These are phyloP conservation scores for Noccaea caerulescens DNA, from an alignment of 345 rosid species.

Conservation along the genomic window DNA sequence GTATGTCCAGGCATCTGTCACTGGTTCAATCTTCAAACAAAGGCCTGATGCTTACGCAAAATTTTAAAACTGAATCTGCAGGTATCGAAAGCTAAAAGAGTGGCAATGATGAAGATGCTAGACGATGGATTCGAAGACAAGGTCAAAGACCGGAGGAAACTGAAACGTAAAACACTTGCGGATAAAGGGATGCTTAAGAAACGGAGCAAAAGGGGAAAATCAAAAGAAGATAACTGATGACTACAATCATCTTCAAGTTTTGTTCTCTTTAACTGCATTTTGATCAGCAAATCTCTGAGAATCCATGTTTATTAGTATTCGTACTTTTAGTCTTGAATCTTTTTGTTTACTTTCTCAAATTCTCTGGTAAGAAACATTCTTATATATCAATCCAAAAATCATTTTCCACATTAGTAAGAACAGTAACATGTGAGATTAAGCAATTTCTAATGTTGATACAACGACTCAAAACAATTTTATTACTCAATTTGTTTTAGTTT, in stretches of 20 bases:
- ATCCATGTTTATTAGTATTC: conserved; percentile 14
- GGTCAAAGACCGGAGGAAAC: conserved; percentile 68
- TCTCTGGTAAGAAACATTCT: neutral
- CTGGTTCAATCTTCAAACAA: neutral
- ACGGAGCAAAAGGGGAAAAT: conserved; percentile 38
- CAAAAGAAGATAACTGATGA: conserved; percentile 42
- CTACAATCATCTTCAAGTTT: conserved; percentile 33
- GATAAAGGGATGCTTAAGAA: conserved; percentile 70
- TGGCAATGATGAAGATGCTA: conserved; percentile 83
- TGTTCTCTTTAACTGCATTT: conserved; percentile 29
- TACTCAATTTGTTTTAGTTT: conserved; percentile 13
- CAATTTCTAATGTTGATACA: conserved; percentile 1
- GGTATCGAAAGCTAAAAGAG: conserved; percentile 89
- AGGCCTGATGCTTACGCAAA: conserved; percentile 14
- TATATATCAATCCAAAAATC: neutral
- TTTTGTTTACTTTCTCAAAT: neutral
- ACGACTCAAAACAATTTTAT: conserved; percentile 31
- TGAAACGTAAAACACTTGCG: conserved; percentile 60
- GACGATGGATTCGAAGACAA: conserved; percentile 91
- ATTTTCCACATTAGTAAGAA: conserved; percentile 6
- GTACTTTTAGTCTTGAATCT: conserved; percentile 10
- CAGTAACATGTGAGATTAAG: conserved; percentile 12
- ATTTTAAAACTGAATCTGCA: conserved; percentile 41
- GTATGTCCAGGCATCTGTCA: neutral
- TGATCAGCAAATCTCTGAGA: conserved; percentile 11